Evolutionary conservation across 164 flowering plant genomes (phyloP).

Genomic region (Chimonanthus salicifolius): DNA sequence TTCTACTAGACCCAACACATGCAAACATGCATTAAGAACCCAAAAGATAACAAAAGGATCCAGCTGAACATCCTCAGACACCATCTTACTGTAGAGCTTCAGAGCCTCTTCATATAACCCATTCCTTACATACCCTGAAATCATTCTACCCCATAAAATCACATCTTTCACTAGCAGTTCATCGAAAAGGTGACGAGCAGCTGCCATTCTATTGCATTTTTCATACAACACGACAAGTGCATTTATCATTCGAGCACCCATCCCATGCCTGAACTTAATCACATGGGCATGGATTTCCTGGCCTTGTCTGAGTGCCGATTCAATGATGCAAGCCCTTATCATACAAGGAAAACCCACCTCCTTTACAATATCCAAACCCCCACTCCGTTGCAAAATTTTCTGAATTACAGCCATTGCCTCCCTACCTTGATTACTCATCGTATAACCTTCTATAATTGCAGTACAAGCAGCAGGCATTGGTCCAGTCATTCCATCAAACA

Average conservation of each 20-base stretch:
- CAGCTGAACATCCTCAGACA: constrained; percentile 2
- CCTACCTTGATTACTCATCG: constrained; percentile 10
- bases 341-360: constrained; percentile 24
- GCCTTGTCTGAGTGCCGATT: constrained; percentile 19
- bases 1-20: constrained; percentile 4
- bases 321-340: constrained; percentile 19
- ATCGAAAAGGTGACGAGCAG: constrained; percentile 13
- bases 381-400: constrained; percentile 9
- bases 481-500: constrained; percentile 17
- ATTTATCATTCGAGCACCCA: constrained; percentile 9
- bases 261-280: constrained; percentile 20
- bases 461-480: constrained; percentile 19
- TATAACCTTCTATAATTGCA: constrained; percentile 29
- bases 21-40: constrained; percentile 7
- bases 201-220: constrained; percentile 18
- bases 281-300: constrained; percentile 29
- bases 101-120: constrained; percentile 4
- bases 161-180: constrained; percentile 8
- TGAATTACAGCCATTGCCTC: constrained; percentile 18
- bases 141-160: constrained; percentile 8
- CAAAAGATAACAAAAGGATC: constrained; percentile 3
- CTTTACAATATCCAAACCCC: constrained; percentile 10
- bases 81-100: constrained; percentile 6
- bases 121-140: constrained; percentile 12
- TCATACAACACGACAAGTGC: constrained; percentile 15